Conservation (phyloP, 306 rosid species). For the Cicer arietinum region DNA sequence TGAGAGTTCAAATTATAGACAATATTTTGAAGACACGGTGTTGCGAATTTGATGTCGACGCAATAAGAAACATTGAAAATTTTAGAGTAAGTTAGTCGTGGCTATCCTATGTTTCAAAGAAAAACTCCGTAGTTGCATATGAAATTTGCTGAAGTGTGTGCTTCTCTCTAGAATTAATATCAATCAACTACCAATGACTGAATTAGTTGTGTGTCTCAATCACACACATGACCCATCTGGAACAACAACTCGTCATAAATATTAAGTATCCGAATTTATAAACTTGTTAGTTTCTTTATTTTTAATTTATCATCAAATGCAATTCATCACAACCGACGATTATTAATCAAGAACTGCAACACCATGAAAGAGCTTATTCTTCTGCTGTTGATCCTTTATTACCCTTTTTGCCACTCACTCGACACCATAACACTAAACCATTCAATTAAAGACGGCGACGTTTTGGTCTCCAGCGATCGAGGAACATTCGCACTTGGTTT, state of each 20-base stretch:
- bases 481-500: slow-evolving; percentile 67
- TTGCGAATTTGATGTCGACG: too few relatives aligned
- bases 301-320: background rate
- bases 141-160: too few relatives aligned
- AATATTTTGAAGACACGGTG: too few relatives aligned
- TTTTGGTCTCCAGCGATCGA: slow-evolving; percentile 49
- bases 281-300: background rate
- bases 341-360: background rate
- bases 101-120: too few relatives aligned
- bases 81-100: too few relatives aligned
- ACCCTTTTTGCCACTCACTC: slow-evolving; percentile 38
- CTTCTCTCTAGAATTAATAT: too few relatives aligned
- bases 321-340: background rate
- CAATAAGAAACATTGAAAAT: too few relatives aligned
- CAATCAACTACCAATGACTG: too few relatives aligned
- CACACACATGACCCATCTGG: too few relatives aligned
- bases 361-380: slow-evolving; percentile 37
- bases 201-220: too few relatives aligned
- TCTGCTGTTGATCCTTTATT: slow-evolving; percentile 6
- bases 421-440: slow-evolving; percentile 47
- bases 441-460: slow-evolving; percentile 56
- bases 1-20: too few relatives aligned
- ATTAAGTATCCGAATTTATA: background rate
- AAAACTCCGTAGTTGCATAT: too few relatives aligned
- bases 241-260: slow-evolving; percentile 18